Evolutionary conservation across 148 eudicot species (phyloP), one percentile per base, ranked within the genome.

Genomic region (Arbutus unedo): DNA sequence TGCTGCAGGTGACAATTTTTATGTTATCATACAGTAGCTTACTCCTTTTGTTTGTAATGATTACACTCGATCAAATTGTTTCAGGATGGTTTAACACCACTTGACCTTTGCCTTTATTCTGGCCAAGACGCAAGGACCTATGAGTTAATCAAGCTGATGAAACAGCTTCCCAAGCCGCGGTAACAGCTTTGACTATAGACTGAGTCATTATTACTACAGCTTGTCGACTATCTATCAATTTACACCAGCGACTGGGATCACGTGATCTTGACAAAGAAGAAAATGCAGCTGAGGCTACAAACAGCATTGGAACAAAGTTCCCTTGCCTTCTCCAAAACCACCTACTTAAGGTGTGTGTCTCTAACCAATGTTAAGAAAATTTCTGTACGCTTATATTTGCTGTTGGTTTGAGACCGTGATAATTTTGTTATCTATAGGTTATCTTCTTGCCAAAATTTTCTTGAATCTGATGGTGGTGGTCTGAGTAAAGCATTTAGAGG

Each of bases 71-170:
- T 8, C 55, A 31, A 41, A 68, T 68, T 31, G 7, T 50, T 55
- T 76, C 79, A 76, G 79, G 79, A 76, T 25, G 79, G 95, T 78
- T 80, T 93, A 75, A 94, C 94, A 31, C 91, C 97, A 4, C 86
- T 96, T 62, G 97, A 93, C 53, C 87, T 96, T 45, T 93, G 97
- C 91, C 93, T 94, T 79, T 86, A 91, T 82, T 90, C 86, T 82
- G 98, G 99, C 81, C 84, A 87, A 84, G 92, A 94, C 80, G 82
- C 83, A 47, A 89, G 91, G 84, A 93, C 99, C 9, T 94, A 88
- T 60, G 91, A 91, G 89, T 91, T 96, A 79, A 92, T 96, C 88
- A 96, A 90, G 88, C 88, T 93, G 81, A 77, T 96, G 62, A 96
- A 94, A 85, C 83, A 84, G 77, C 86, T 88, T 67, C 92, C 94